Percentiles rank a stretch among this genome's conserved stretches.
Conservation (phyloP, 1,284 basidiomycete species). For the Polyporus tsugae region DNA sequence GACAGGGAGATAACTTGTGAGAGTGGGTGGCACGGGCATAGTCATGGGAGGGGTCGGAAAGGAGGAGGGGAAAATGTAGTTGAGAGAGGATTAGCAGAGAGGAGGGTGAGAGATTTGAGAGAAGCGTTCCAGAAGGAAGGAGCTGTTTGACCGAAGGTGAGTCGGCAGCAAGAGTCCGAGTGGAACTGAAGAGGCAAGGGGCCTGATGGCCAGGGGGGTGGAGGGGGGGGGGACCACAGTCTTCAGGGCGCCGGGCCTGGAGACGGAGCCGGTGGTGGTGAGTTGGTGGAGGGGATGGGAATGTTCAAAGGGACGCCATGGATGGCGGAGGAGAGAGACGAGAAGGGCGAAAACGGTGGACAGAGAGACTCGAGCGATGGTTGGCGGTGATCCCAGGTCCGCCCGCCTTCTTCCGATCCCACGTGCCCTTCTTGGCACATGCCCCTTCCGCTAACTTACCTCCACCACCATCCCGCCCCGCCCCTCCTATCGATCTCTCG, state of each 20-base stretch:
- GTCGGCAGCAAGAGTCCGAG: constrained; percentile 29
- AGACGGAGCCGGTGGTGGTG: constrained; percentile 10
- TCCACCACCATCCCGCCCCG: constrained; percentile 8
- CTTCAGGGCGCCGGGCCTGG: constrained; percentile 26
- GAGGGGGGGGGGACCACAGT: constrained; percentile 5
- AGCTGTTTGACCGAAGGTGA: constrained; percentile 21
- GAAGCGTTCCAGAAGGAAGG: constrained; percentile 20
- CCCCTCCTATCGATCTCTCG: constrained; percentile 14
- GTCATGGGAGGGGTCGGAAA: constrained; percentile 25
- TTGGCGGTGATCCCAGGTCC: constrained; percentile 24
- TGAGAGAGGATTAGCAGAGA: constrained; percentile 8
- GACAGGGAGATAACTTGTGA: constrained; percentile 70
- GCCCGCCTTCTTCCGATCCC: constrained; percentile 31
- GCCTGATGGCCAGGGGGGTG: constrained; percentile 16
- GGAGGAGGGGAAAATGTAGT: constrained; percentile 13
- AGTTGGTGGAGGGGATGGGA: constrained; percentile 2
- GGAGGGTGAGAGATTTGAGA: constrained; percentile 11
- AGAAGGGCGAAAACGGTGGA: background rate
- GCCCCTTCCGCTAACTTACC: constrained; percentile 16
- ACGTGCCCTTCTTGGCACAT: constrained; percentile 21
- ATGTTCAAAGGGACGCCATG: constrained; percentile 28
- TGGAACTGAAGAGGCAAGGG: constrained; percentile 19
- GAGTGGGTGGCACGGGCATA: constrained; percentile 41
- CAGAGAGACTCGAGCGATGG: constrained; percentile 17
- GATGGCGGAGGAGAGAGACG: constrained; percentile 25